phyloP scores from a whole-genome alignment of 805 yeast species.

The Metschnikowia arizonensis region DNA sequence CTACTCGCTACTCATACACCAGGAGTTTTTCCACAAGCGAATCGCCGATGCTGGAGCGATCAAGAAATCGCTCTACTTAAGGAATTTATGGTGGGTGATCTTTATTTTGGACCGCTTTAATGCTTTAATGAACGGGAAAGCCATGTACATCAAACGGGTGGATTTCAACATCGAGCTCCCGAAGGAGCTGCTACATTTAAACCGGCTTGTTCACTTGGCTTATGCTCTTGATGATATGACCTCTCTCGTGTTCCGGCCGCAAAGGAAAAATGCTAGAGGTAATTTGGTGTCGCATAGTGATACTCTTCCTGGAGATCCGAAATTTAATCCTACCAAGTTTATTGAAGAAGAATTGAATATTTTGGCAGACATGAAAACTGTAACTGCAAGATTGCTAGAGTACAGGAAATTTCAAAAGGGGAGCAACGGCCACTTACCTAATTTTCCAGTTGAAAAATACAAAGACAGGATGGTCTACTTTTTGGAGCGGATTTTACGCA shows the following conservation, averaged over 20 bases:
- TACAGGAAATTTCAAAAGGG: neutral
- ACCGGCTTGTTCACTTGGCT: slow-evolving; percentile 14
- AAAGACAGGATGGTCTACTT: slow-evolving; percentile 15
- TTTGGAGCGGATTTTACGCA: slow-evolving; percentile 13
- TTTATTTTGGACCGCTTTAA: slow-evolving; percentile 21
- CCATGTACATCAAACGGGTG: slow-evolving; percentile 15
- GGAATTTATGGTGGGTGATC: slow-evolving; percentile 21
- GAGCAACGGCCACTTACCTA: slow-evolving; percentile 8
- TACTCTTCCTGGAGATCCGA: slow-evolving; percentile 13
- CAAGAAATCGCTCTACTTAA: slow-evolving; percentile 14
- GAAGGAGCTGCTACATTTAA: slow-evolving; percentile 10
- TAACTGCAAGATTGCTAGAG: neutral
- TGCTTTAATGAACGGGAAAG: slow-evolving; percentile 16
- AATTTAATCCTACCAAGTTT: slow-evolving; percentile 10
- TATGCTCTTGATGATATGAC: slow-evolving; percentile 17
- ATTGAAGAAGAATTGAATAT: slow-evolving; percentile 10
- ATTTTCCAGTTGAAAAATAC: slow-evolving; percentile 10
- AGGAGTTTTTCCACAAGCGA: slow-evolving; percentile 15
- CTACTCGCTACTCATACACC: slow-evolving; percentile 20
- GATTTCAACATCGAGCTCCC: slow-evolving; percentile 18
- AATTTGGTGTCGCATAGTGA: slow-evolving; percentile 7
- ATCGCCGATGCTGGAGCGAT: slow-evolving; percentile 11
- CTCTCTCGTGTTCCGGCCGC: slow-evolving; percentile 15
- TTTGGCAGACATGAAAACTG: slow-evolving; percentile 4
- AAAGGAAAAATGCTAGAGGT: slow-evolving; percentile 3